Evolutionary conservation across 257 asterid species (phyloP), one percentile per base, ranked within the genome.

Genomic region (Solanum chmielewskii): DNA sequence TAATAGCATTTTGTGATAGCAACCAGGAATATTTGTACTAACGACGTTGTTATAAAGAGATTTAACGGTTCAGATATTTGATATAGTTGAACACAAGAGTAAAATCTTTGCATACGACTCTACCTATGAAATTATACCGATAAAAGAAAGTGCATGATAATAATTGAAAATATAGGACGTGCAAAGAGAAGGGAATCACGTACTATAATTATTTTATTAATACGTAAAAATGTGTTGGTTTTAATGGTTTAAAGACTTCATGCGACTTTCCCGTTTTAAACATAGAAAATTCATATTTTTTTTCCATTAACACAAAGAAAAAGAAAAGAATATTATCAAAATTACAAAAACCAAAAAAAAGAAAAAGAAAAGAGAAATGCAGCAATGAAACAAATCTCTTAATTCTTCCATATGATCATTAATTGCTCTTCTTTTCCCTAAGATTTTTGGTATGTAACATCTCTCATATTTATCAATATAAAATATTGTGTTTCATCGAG

Each of bases 251-350:
- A 88, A 84, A 71, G 23, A 23, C 60, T 31, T 62, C 18, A 69
- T 70, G 87, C 91, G 87, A 31, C 82, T 89, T 89, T 89, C 83
- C 88, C 89, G 93, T 47, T 49, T 90, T 49, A 86, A 88, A 88
- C 88, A 86, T 86, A 88, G 89, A 80, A 66, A 87, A 15, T 11
- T 2, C 27, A 27, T 31, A 31, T 31, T 31, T 87, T 87, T 56
- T 77, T 56, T 18, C 62, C 56, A 33, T 74, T 9, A 16, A 81
- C 41, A 85, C 77, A 83, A 86, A 83, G 85, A 83, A 71, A 82
- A 52, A 78, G 11, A 56, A 52, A 49, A 74, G 80, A 31, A 23
- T 35, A 71, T 27, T 75, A 78, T 5, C 66, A 42, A n/a, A n/a
- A 3, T 52, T 18, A 10, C 21, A 60, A 60, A 60, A 9, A 33